Evolutionary conservation across 805 yeast species (phyloP), one percentile per base, ranked within the genome.

Genomic region (Kodamaea nitidulidarum): DNA sequence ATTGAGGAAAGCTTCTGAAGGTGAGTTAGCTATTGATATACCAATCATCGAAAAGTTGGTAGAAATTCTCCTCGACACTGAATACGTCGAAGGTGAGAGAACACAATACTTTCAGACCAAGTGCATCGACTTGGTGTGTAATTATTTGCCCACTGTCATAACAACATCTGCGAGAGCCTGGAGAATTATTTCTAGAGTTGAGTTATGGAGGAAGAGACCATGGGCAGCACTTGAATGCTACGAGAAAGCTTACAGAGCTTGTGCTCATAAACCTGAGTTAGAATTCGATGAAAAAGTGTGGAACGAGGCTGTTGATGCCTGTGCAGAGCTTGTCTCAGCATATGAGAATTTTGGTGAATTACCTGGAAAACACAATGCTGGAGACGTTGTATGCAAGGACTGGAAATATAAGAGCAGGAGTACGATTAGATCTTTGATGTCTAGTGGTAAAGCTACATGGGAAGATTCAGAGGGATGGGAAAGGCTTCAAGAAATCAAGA

Each of bases 331-430:
- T 40, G 80, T 84, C 2, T 84, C 93, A 29, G 91, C 96, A 1
- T 91, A 88, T 57, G 88, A 82, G 54, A 81, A 85, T 3, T 71
- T 86, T 22, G 98, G 98, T n/a, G 93, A 84, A 42, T 60, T 78
- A 49, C 84, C 85, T 8, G 95, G 95, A 6, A 81, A 78, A 51
- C 75, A 81, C 52, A 84, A 83, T 16, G 88, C 87, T 2, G 95
- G 82, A 15, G 87, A 84, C 56, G 48, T 82, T n/a, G 95, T 90
- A 7, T 88, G 96, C 58, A 79, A 81, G 54, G 95, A 88, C 55
- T 90, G 97, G 97, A 84, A 78, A 54, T 85, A 82, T 63, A 88
- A 88, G 57, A 81, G 95, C 2, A 73, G 81, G 45, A 73, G 84
- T 11, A 68, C 85, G 1, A 73, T 88, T 15, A 73, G 95, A 52